Percentiles rank a stretch among this genome's conserved stretches.
These are phyloP conservation scores for Aspergillus uvarum DNA, from an alignment of 2,329 filamentous ascomycete genomes.

Conservation along the genomic window DNA sequence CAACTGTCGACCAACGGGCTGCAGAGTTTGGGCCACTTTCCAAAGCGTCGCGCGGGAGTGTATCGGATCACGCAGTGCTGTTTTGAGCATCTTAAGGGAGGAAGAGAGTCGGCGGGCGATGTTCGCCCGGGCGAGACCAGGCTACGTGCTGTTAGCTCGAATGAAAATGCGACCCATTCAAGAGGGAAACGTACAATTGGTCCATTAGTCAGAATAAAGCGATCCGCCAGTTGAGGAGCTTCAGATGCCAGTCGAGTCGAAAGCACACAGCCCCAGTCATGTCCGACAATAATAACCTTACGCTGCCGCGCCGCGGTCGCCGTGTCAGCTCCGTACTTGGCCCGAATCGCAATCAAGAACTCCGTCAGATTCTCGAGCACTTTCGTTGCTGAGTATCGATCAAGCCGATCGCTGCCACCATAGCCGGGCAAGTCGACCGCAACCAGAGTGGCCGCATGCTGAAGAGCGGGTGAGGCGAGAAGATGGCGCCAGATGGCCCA, in stretches of 20 bases:
- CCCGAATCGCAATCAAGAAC: slow-evolving; percentile 53
- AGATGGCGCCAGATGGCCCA: slow-evolving; percentile 55
- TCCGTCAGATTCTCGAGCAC: slow-evolving; percentile 55
- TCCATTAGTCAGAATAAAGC: slow-evolving; percentile 56
- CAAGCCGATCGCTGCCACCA: slow-evolving; percentile 56
- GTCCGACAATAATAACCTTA: slow-evolving; percentile 50
- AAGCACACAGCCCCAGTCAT: slow-evolving; percentile 58
- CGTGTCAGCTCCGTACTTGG: slow-evolving; percentile 44
- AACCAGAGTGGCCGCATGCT: slow-evolving; percentile 47
- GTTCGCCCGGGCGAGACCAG: slow-evolving; percentile 45
- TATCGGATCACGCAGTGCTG: slow-evolving; percentile 46
- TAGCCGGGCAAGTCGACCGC: slow-evolving; percentile 60
- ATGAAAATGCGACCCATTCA: background rate
- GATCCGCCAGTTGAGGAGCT: slow-evolving; percentile 55
- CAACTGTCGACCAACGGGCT: slow-evolving; percentile 51
- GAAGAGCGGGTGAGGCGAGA: slow-evolving; percentile 42
- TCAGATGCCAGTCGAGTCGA: slow-evolving; percentile 59
- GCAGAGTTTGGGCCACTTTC: slow-evolving; percentile 45
- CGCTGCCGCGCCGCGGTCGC: slow-evolving; percentile 37
- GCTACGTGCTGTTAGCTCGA: slow-evolving; percentile 30
- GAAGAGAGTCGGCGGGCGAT: slow-evolving; percentile 41
- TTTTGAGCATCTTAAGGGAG: slow-evolving; percentile 52
- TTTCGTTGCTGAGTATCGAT: slow-evolving; percentile 50
- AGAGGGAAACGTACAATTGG: slow-evolving; percentile 47
- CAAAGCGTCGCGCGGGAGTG: slow-evolving; percentile 47